phyloP scores from a whole-genome alignment of 495 filamentous ascomycete genomes.

The Evansstolkia leycettana region DNA sequence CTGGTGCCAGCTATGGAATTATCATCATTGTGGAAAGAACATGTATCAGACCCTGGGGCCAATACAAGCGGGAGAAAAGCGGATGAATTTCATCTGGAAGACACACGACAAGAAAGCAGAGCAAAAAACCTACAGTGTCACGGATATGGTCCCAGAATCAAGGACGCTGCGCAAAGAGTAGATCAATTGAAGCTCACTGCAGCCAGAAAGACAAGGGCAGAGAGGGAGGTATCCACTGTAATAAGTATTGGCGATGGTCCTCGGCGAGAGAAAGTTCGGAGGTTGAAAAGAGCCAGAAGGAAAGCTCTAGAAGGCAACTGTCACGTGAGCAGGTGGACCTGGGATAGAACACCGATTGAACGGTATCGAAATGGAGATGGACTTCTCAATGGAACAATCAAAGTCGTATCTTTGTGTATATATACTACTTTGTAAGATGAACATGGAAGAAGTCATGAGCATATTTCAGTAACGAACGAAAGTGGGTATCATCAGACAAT shows the following conservation, averaged over 20 bases:
- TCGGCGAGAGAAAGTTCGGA: background rate
- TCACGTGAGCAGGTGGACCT: too few species aligned
- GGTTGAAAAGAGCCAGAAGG: constrained; percentile 15
- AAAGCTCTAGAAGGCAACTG: constrained; percentile 32
- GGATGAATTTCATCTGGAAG: constrained; percentile 2
- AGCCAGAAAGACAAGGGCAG: background rate
- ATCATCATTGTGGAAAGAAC: constrained; percentile 29
- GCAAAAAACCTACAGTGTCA: constrained; percentile 13
- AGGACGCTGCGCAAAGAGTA: constrained; percentile 11
- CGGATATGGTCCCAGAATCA: constrained; percentile 1
- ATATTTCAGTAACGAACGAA: constrained; percentile 9
- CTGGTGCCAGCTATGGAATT: constrained; percentile 38
- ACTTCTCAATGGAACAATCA: too few species aligned
- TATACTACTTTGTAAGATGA: too few species aligned
- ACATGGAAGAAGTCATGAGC: background rate
- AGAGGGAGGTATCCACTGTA: constrained; percentile 6
- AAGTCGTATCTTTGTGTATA: too few species aligned
- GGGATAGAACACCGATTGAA: too few species aligned
- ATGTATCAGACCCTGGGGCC: too few species aligned
- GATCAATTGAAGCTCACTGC: constrained; percentile 12
- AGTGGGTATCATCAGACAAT: constrained; percentile 11
- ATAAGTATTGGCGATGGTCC: background rate
- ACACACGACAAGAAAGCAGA: background rate
- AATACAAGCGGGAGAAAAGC: constrained; percentile 4
- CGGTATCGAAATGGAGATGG: too few species aligned